Evolutionary conservation across 768 basidiomycete genomes (phyloP).

Genomic region (Lentinula aciculospora): DNA sequence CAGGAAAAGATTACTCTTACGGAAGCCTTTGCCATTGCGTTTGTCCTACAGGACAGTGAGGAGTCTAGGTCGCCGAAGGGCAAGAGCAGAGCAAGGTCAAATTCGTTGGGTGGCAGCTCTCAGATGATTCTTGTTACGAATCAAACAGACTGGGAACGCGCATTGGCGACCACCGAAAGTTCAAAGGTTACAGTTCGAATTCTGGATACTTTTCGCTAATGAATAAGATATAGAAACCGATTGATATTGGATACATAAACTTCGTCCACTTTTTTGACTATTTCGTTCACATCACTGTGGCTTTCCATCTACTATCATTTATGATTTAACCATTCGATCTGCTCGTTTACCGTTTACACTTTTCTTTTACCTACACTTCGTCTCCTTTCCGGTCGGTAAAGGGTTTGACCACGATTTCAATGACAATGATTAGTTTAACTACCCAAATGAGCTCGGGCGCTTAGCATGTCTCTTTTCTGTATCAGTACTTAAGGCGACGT

Average conservation of each 20-base stretch:
- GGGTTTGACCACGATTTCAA: not conserved
- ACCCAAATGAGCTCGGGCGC: too few species aligned
- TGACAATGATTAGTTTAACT: too few species aligned
- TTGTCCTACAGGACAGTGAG: constrained; percentile 32
- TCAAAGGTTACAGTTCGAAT: constrained; percentile 56
- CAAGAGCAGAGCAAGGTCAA: constrained; percentile 21
- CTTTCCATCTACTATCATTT: not conserved
- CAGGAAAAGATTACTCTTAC: constrained; percentile 53
- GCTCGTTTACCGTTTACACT: too few species aligned
- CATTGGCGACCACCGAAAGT: constrained; percentile 34
- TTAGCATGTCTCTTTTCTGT: too few species aligned
- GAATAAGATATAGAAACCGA: not conserved
- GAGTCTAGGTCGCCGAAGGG: constrained; percentile 8
- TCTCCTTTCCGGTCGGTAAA: not conserved
- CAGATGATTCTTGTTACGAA: constrained; percentile 42
- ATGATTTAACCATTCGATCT: too few species aligned
- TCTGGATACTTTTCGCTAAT: constrained; percentile 26
- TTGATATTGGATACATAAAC: not conserved
- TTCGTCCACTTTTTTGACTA: not conserved
- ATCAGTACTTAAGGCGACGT: too few species aligned
- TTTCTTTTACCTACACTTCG: not conserved
- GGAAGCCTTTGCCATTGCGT: constrained; percentile 50
- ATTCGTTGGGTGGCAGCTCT: constrained; percentile 25
- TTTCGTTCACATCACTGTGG: not conserved
- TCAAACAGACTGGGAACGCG: constrained; percentile 57